phyloP scores from a whole-genome alignment of 1,139 yeast species.

The Candida smagusa region DNA sequence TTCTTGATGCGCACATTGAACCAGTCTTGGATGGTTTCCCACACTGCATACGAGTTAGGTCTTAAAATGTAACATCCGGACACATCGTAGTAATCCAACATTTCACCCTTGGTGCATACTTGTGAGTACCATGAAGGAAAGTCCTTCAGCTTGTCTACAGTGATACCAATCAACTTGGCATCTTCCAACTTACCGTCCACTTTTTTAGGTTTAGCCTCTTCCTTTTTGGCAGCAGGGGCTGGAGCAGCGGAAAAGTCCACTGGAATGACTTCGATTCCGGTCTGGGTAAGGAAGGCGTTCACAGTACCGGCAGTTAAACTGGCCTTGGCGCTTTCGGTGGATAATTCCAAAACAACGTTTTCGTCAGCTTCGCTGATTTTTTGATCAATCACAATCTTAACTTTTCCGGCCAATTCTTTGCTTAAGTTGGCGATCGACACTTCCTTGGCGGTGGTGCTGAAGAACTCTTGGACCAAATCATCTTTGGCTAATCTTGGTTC shows the following conservation, averaged over 20 bases:
- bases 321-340: slow-evolving; percentile 59
- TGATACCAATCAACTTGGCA: slow-evolving; percentile 93
- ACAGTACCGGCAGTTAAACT: slow-evolving; percentile 52
- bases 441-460: slow-evolving; percentile 60
- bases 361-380: slow-evolving; percentile 41
- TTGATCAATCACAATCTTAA: slow-evolving; percentile 66
- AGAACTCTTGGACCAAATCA: slow-evolving; percentile 68
- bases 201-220: slow-evolving; percentile 32
- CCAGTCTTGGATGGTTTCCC: slow-evolving; percentile 93
- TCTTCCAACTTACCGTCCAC: slow-evolving; percentile 67
- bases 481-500: slow-evolving; percentile 88
- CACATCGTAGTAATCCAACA: slow-evolving; percentile 97
- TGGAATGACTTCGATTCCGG: slow-evolving; percentile 51
- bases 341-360: slow-evolving; percentile 50
- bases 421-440: slow-evolving; percentile 62
- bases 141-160: slow-evolving; percentile 87
- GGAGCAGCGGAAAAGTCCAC: slow-evolving; percentile 60
- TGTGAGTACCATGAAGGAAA: slow-evolving; percentile 98
- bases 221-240: slow-evolving; percentile 32
- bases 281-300: slow-evolving; percentile 49
- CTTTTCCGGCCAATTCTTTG: slow-evolving; percentile 54
- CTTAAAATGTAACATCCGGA: slow-evolving; percentile 98
- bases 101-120: slow-evolving; percentile 91
- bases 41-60: slow-evolving; percentile 90
- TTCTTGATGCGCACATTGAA: slow-evolving; percentile 78